Evolutionary conservation across 2,329 filamentous ascomycete species (phyloP).

Genomic region (Lasiodiplodia theobromae): DNA sequence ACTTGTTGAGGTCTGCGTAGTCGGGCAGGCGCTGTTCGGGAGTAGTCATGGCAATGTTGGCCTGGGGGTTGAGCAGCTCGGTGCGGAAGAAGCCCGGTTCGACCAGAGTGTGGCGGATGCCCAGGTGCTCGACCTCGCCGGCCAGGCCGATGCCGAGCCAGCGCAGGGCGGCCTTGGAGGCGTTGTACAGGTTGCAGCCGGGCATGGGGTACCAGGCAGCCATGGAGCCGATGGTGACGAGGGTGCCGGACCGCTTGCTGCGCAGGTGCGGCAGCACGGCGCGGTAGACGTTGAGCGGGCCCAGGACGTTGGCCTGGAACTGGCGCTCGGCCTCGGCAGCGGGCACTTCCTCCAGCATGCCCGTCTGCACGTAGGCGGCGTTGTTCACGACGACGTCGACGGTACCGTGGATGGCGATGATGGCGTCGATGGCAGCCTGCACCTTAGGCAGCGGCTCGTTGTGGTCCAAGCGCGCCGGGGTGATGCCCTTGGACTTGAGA

Average conservation of each 20-base stretch:
- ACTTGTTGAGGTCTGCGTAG: constrained; percentile 49
- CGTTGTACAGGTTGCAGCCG: constrained; percentile 53
- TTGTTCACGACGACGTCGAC: constrained; percentile 15
- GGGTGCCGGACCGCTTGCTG: constrained; percentile 36
- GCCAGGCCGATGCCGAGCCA: neutral
- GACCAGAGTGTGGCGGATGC: neutral
- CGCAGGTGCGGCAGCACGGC: constrained; percentile 59
- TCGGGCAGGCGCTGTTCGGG: constrained; percentile 45
- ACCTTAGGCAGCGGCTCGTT: constrained; percentile 42
- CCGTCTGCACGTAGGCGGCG: constrained; percentile 1
- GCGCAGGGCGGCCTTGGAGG: constrained; percentile 52
- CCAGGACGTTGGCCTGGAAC: constrained; percentile 64
- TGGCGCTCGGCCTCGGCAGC: neutral
- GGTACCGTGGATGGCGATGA: constrained; percentile 41
- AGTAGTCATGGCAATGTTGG: neutral
- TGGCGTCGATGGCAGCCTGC: constrained; percentile 40
- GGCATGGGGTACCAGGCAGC: constrained; percentile 50
- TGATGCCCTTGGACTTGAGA: neutral
- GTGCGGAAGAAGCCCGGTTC: constrained; percentile 34
- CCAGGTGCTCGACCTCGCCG: constrained; percentile 2
- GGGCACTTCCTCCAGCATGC: neutral
- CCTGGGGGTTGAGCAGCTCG: constrained; percentile 32
- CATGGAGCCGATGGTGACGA: constrained; percentile 57
- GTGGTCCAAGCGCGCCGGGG: constrained; percentile 47
- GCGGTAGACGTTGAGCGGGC: constrained; percentile 56